A percentile compares a stretch with the other conserved stretches of the same genome.
These are phyloP conservation scores for Calocybe cyanea DNA, from an alignment of 768 basidiomycete species.

Conservation along the genomic window DNA sequence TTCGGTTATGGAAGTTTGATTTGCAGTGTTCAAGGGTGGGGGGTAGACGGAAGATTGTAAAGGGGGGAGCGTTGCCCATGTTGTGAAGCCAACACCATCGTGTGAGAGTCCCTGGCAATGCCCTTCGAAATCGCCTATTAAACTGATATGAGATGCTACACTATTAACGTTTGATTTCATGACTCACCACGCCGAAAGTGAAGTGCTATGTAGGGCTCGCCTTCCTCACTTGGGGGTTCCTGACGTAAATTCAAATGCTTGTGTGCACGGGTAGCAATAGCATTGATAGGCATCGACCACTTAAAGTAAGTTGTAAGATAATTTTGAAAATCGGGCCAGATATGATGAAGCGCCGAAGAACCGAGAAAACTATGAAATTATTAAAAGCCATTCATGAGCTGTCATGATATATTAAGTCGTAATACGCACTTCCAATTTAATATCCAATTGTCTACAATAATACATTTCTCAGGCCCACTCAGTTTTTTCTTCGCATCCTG, in stretches of 20 bases:
- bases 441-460: constrained; percentile 41
- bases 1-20: constrained; percentile 33
- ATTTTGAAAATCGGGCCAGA: constrained; percentile 38
- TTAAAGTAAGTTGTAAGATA: constrained; percentile 37
- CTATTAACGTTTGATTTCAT: neutral
- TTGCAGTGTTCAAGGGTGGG: constrained; percentile 32
- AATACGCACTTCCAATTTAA: constrained; percentile 38
- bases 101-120: constrained; percentile 36
- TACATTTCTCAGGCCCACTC: constrained; percentile 31
- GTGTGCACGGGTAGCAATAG: constrained; percentile 32
- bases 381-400: neutral
- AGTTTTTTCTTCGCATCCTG: constrained; percentile 30
- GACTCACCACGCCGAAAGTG: constrained; percentile 40
- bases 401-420: neutral
- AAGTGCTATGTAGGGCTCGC: constrained; percentile 42
- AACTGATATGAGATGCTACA: neutral
- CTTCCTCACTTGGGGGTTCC: constrained; percentile 17
- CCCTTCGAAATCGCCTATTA: constrained; percentile 37
- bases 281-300: constrained; percentile 34
- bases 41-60: constrained; percentile 27
- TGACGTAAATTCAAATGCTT: constrained; percentile 28
- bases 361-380: constrained; percentile 31
- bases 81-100: constrained; percentile 36
- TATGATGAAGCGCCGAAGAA: constrained; percentile 31
- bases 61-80: constrained; percentile 44